phyloP scores from a whole-genome alignment of 257 asterid genomes.

The Gynochthodes officinalis region DNA sequence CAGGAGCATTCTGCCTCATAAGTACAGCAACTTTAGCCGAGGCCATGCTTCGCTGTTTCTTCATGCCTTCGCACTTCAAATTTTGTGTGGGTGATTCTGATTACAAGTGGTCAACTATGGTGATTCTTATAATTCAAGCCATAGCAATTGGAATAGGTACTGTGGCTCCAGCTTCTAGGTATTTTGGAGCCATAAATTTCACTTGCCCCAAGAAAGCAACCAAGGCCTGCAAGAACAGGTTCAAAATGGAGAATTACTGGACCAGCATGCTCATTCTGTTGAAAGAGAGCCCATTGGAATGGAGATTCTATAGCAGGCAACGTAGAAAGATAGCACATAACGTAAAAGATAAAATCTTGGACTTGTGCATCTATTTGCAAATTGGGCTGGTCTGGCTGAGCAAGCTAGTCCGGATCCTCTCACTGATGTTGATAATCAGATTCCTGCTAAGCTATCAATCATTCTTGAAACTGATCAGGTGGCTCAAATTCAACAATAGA shows the following conservation, averaged over 20 bases:
- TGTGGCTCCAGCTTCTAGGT: constrained; percentile 62
- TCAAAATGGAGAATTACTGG: constrained; percentile 61
- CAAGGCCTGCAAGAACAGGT: constrained; percentile 14
- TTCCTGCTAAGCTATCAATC: constrained; percentile 20
- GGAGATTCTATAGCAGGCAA: constrained; percentile 34
- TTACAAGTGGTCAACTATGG: constrained; percentile 64
- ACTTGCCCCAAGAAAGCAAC: constrained; percentile 44
- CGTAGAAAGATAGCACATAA: constrained; percentile 43
- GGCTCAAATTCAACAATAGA: constrained; percentile 26
- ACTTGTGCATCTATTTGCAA: constrained; percentile 48
- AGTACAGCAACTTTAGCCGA: constrained; percentile 43
- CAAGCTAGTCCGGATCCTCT: constrained; percentile 50
- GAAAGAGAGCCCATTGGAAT: constrained; percentile 51
- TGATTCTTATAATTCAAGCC: constrained; percentile 54
- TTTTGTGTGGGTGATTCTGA: constrained; percentile 70
- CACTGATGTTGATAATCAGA: constrained; percentile 34
- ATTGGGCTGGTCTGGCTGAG: constrained; percentile 47
- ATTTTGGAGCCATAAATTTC: constrained; percentile 51
- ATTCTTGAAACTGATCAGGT: constrained; percentile 30
- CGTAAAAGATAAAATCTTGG: constrained; percentile 32
- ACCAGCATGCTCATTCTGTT: constrained; percentile 31
- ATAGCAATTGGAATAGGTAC: constrained; percentile 57
- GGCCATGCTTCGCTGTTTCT: constrained; percentile 48
- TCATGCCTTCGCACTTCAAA: constrained; percentile 44
- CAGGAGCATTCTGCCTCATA: constrained; percentile 67